These are phyloP conservation scores for Pseudocercospora fuligena DNA, from an alignment of 2,329 filamentous ascomycete species.

Conservation along the genomic window DNA sequence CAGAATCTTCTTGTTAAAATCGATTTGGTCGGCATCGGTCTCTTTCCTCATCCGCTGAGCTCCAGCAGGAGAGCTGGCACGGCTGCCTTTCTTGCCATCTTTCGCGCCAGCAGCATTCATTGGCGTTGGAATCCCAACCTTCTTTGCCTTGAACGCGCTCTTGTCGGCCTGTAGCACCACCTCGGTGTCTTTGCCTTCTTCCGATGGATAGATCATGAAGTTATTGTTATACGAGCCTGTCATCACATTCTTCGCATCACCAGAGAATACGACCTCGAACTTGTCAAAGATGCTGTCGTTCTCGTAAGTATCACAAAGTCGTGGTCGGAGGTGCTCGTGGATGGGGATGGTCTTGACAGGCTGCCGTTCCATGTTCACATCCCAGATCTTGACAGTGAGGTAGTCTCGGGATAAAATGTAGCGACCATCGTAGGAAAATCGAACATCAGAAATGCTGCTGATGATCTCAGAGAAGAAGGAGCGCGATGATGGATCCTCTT, in stretches of 20 bases:
- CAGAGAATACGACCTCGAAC: slow-evolving; percentile 98
- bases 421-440: slow-evolving; percentile 93
- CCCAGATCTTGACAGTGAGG: slow-evolving; percentile 99
- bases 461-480: slow-evolving; percentile 99
- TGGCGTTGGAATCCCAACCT: slow-evolving; percentile 95
- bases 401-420: slow-evolving; percentile 99
- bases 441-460: slow-evolving; percentile 97
- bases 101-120: slow-evolving; percentile 72
- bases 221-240: slow-evolving; percentile 99
- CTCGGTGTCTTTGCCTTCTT: slow-evolving; percentile 94
- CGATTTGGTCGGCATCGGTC: slow-evolving; percentile 98
- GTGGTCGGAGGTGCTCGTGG: slow-evolving; percentile 91
- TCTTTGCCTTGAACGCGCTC: slow-evolving; percentile 99
- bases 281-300: slow-evolving; percentile 99
- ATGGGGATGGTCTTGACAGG: slow-evolving; percentile 99
- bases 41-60: slow-evolving; percentile 97
- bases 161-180: slow-evolving; percentile 98
- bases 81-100: slow-evolving; percentile 77
- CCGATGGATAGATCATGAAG: slow-evolving; percentile 99
- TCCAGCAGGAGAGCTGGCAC: slow-evolving; percentile 86
- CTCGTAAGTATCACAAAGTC: slow-evolving; percentile 97
- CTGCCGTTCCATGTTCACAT: slow-evolving; percentile 98
- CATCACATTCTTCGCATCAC: slow-evolving; percentile 98
- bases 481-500: slow-evolving; percentile 93
- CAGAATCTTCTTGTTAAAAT: slow-evolving; percentile 99